A percentile compares a stretch with the other conserved stretches of the same genome.
phyloP scores from a whole-genome alignment of 768 basidiomycete genomes.

The Psilocybe cubensis region DNA sequence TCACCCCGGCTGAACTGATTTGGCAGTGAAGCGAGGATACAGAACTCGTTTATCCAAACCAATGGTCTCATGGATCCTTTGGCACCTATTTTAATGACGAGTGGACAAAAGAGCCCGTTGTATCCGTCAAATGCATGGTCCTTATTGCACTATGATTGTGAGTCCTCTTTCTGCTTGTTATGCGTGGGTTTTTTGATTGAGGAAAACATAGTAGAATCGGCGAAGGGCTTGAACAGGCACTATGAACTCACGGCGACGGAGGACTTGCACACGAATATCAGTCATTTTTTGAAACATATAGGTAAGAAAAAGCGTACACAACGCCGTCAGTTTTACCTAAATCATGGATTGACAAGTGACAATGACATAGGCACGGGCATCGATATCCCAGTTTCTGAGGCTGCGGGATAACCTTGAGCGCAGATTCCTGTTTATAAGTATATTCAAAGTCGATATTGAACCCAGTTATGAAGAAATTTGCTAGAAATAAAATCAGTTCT shows the following conservation, averaged over 20 bases:
- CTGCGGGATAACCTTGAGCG: background rate
- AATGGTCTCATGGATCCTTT: slow-evolving; percentile 48
- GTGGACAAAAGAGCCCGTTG: slow-evolving; percentile 48
- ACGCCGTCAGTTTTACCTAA: background rate
- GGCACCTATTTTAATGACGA: slow-evolving; percentile 46
- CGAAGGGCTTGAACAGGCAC: slow-evolving; percentile 47
- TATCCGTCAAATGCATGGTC: slow-evolving; percentile 55
- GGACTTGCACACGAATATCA: slow-evolving; percentile 47
- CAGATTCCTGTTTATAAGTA: background rate
- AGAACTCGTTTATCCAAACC: slow-evolving; percentile 46
- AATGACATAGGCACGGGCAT: slow-evolving; percentile 18
- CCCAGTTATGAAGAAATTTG: background rate
- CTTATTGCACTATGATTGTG: slow-evolving; percentile 57
- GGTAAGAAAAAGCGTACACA: slow-evolving; percentile 33
- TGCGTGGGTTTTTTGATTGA: background rate
- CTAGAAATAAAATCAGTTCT: background rate
- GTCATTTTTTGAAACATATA: slow-evolving; percentile 59
- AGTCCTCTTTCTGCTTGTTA: slow-evolving; percentile 21
- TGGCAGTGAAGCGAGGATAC: slow-evolving; percentile 50
- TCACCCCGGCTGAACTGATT: too few species aligned
- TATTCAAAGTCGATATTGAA: background rate
- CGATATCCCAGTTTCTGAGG: slow-evolving; percentile 17
- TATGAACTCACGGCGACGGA: slow-evolving; percentile 51
- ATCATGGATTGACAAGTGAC: background rate
- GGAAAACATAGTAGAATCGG: slow-evolving; percentile 38